phyloP scores from a whole-genome alignment of 805 yeast species.

The Pichia gijzeniarum region DNA sequence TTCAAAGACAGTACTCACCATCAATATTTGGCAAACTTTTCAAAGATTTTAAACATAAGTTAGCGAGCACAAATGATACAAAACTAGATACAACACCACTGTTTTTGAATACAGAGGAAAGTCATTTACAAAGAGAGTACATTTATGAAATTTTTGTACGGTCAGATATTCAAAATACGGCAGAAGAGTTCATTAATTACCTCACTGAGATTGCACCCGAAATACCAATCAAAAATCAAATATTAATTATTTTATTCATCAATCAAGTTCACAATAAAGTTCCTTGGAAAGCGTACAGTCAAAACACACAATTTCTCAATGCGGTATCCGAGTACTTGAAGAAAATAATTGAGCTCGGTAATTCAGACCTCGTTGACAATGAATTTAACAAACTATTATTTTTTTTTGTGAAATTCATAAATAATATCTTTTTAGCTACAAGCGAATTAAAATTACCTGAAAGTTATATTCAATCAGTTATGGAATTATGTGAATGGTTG shows the following conservation, averaged over 20 bases:
- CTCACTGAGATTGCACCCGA: constrained; percentile 17
- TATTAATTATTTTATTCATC: constrained; percentile 21
- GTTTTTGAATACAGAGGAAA: constrained; percentile 15
- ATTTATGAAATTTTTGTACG: constrained; percentile 24
- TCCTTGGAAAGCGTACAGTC: constrained; percentile 20
- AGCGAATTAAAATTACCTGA: constrained; percentile 14
- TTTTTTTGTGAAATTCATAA: constrained; percentile 21
- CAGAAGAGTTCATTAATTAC: constrained; percentile 20
- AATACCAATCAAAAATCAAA: constrained; percentile 18
- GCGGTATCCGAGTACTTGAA: constrained; percentile 15
- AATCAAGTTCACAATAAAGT: constrained; percentile 21
- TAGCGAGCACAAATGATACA: constrained; percentile 3
- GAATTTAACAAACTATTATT: constrained; percentile 16
- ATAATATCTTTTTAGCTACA: constrained; percentile 15
- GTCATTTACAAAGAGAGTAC: constrained; percentile 23
- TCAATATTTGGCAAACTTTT: constrained; percentile 23
- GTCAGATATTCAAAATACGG: constrained; percentile 21
- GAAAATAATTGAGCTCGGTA: not conserved
- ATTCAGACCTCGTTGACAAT: not conserved
- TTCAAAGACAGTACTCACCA: constrained; percentile 22
- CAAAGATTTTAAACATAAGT: constrained; percentile 24
- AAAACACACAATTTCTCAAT: constrained; percentile 13
- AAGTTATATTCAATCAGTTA: constrained; percentile 14
- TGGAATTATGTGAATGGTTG: constrained; percentile 15
- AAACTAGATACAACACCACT: constrained; percentile 18